Conservation (phyloP, 805 yeast genomes). For the Pachysolen tannophilus region DNA sequence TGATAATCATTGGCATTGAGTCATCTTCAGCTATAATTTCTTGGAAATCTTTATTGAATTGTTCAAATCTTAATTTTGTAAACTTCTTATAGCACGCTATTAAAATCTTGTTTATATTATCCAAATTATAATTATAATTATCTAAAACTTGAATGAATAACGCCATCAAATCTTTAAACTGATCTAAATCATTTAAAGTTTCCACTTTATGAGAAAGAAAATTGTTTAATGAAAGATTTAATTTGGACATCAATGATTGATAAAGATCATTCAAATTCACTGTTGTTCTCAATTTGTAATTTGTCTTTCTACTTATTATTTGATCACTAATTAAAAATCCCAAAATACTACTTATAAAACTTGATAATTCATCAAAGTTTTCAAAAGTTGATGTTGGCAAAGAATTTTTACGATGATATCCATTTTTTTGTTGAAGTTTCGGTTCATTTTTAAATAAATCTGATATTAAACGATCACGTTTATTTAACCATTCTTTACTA, state of each 20-base stretch:
- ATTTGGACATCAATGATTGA: constrained; percentile 55
- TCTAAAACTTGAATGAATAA: constrained; percentile 71
- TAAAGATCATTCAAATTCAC: constrained; percentile 65
- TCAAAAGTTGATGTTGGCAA: constrained; percentile 16
- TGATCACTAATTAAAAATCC: constrained; percentile 79
- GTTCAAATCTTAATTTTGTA: constrained; percentile 44
- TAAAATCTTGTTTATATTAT: constrained; percentile 54
- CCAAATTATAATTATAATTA: constrained; percentile 53
- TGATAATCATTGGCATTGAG: constrained; percentile 77
- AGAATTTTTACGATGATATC: constrained; percentile 5
- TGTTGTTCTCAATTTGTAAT: constrained; percentile 53
- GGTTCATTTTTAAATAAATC: constrained; percentile 45
- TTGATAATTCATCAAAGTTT: constrained; percentile 38
- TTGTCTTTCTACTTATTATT: constrained; percentile 54
- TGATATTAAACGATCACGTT: constrained; percentile 63
- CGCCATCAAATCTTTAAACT: constrained; percentile 59
- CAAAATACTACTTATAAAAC: constrained; percentile 50
- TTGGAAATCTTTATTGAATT: constrained; percentile 55
- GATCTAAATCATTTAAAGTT: constrained; percentile 36
- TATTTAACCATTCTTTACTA: constrained; percentile 61
- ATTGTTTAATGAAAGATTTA: constrained; percentile 48
- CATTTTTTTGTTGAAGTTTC: constrained; percentile 15
- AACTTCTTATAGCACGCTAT: constrained; percentile 51
- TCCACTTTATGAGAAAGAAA: constrained; percentile 35
- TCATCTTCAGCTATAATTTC: constrained; percentile 68